Evolutionary conservation across 192 early-diverging fungal genomes (phyloP), one percentile per base, ranked within the genome.

Genomic region (Gamsiella multidivaricata): DNA sequence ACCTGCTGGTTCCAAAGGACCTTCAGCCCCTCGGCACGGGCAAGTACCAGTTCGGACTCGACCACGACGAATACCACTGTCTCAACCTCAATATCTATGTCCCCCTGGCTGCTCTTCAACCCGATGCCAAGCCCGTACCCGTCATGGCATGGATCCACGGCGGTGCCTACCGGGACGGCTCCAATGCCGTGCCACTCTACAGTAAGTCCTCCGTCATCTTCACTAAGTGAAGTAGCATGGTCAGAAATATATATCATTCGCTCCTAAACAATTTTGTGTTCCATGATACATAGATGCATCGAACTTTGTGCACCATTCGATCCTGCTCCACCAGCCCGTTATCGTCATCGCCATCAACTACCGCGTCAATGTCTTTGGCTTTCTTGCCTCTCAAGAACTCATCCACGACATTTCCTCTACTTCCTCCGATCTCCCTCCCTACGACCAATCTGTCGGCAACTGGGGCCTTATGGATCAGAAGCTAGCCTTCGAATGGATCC

Each of bases 281-380:
- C 8, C 3, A n/a, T 3, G 18, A 1, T 31, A 34, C 15, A 23
- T 53, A 65, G 69, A 71, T 62, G 50, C 69, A 0, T 32, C 36
- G 12, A 80, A 58, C 25, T 49, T 80, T 42, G 78, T 80, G 3
- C 20, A 61, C 15, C 57, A 52, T 10, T 80, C 78, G 3, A 54
- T 71, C 10, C 31, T 56, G 39, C 14, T 67, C 3, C 32, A 65
- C 23, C 62, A 61, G 37, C 79, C 79, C 33, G 72, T 84, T 0
- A 69, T 85, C 5, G 56, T 88, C 26, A 80, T 88, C 23, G 58
- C 42, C 3, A 23, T 82, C 61, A 84, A 83, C 63, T 85, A 88
- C 63, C 84, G 87, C n/a, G 46, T 86, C 17, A 81, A 82, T 32
- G 36, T 61, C 2, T 70, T 84, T 29, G 86, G 84, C 5, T 87